A percentile compares a stretch with the other conserved stretches of the same genome.
Evolutionary conservation across 73 alveolate species (phyloP).

Genomic region (Paramecium pentaurelia): DNA sequence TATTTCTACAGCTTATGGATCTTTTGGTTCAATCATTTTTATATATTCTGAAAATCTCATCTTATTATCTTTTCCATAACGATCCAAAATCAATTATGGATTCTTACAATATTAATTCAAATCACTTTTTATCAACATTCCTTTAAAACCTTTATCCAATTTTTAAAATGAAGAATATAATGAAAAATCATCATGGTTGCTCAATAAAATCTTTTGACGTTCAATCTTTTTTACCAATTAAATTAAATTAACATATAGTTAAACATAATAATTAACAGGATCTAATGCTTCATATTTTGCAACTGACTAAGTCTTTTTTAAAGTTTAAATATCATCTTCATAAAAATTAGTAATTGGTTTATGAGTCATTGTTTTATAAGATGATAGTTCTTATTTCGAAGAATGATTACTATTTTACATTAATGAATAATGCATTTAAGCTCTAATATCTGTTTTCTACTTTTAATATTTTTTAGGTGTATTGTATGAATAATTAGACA

Average conservation of each 20-base stretch:
- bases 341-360: neutral
- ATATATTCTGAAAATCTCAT: slow-evolving; percentile 16
- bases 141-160: slow-evolving; percentile 8
- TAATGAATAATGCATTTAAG: neutral
- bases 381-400: neutral
- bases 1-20: neutral
- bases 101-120: neutral
- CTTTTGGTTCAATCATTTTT: neutral
- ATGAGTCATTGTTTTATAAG: neutral
- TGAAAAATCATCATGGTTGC: neutral
- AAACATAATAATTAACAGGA: neutral
- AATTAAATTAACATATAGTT: neutral
- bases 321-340: neutral
- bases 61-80: slow-evolving; percentile 15
- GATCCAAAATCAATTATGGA: neutral
- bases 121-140: neutral
- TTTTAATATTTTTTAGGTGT: neutral
- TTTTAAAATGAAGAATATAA: neutral
- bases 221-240: neutral
- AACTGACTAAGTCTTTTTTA: neutral
- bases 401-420: neutral
- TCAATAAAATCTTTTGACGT: neutral
- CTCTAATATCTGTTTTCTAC: neutral
- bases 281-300: neutral
- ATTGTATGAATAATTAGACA: neutral